A percentile compares a stretch with the other conserved stretches of the same genome.
Conservation (phyloP, 2,329 filamentous ascomycete genomes). For the Laburnicola sp. region DNA sequence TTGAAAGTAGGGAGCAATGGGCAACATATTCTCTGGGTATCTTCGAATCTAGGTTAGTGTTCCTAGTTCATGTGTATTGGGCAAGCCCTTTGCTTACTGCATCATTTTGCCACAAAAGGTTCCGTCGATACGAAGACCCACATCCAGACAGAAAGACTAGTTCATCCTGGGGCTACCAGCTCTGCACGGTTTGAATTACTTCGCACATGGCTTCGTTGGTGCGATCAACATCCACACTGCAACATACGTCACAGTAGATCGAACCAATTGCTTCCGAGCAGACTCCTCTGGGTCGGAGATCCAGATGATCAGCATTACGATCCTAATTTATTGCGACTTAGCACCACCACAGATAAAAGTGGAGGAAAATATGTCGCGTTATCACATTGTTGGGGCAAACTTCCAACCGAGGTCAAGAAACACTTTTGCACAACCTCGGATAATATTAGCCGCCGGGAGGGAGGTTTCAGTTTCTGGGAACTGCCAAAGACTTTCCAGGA, state of each 20-base stretch:
- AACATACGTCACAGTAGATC: too few relatives aligned
- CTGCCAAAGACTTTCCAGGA: slow-evolving; percentile 22
- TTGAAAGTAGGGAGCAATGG: not conserved
- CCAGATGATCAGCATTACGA: too few relatives aligned
- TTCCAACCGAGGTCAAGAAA: slow-evolving; percentile 7
- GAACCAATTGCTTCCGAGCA: slow-evolving; percentile 5
- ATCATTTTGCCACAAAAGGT: too few relatives aligned
- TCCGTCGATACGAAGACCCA: too few relatives aligned
- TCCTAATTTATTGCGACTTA: too few relatives aligned
- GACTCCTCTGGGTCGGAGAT: slow-evolving; percentile 7
- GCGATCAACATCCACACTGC: slow-evolving; percentile 5
- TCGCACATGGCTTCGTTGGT: slow-evolving; percentile 9
- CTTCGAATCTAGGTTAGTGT: too few relatives aligned
- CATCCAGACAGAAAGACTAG: too few relatives aligned
- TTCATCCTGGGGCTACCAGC: too few relatives aligned
- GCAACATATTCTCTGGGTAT: slow-evolving; percentile 3
- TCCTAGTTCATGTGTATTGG: too few relatives aligned
- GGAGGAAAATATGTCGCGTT: slow-evolving; percentile 16
- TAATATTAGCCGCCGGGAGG: slow-evolving; percentile 13
- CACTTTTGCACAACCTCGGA: slow-evolving; percentile 17
- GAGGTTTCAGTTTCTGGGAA: slow-evolving; percentile 17
- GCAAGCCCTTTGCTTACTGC: too few relatives aligned
- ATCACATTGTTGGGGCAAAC: slow-evolving; percentile 23
- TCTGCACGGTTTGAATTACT: slow-evolving; percentile 3
- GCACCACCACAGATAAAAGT: too few relatives aligned